A percentile compares a stretch with the other conserved stretches of the same genome.
Evolutionary conservation across 192 early-diverging fungal species (phyloP).

Genomic region (Mortierella antarctica): DNA sequence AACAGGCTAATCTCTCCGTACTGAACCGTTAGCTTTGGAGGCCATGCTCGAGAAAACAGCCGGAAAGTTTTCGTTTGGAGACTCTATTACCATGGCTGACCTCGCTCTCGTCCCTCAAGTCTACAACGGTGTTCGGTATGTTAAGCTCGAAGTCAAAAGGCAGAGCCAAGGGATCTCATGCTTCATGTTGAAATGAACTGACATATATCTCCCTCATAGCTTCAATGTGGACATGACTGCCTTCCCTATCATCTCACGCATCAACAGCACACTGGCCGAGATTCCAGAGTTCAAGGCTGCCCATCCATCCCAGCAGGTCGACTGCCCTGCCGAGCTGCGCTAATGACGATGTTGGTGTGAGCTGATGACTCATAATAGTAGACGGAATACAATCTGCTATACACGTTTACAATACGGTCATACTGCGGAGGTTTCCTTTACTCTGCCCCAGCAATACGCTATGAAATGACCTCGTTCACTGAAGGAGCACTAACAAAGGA

Average conservation of each 20-base stretch:
- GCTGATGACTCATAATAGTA: too few species aligned
- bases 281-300: constrained; percentile 75
- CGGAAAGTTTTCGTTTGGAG: constrained; percentile 82
- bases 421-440: too few species aligned
- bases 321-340: constrained; percentile 70
- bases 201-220: constrained; percentile 29
- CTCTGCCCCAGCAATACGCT: too few species aligned
- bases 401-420: too few species aligned
- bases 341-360: neutral
- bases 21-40: constrained; percentile 65
- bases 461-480: too few species aligned
- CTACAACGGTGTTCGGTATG: constrained; percentile 79
- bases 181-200: neutral
- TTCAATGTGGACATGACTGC: constrained; percentile 75
- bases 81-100: constrained; percentile 88
- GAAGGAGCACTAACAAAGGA: too few species aligned
- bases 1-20: neutral
- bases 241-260: constrained; percentile 75
- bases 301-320: constrained; percentile 71
- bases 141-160: neutral
- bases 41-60: constrained; percentile 68
- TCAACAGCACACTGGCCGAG: constrained; percentile 64
- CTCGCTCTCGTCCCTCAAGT: constrained; percentile 81
- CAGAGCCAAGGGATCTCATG: neutral
- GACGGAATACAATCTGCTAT: too few species aligned